Evolutionary conservation across 306 rosid species (phyloP), one percentile per base, ranked within the genome.

Genomic region (Cucumis sativus): DNA sequence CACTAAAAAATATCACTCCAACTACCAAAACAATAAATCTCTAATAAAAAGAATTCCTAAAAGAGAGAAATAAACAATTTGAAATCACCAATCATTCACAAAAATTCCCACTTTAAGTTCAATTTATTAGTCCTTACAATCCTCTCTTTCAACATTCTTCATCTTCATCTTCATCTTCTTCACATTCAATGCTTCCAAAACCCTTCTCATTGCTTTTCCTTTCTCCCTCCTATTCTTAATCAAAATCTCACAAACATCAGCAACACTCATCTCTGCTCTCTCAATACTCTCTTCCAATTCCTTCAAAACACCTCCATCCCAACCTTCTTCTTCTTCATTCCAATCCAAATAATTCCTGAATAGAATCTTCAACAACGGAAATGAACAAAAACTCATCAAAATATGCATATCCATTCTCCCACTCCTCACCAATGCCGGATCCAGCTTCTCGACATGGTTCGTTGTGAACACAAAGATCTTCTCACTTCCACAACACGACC

Each of bases 401-500:
- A 94, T 78, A 57, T 91, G 98, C 97, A 90, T 88, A 76, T 94
- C 98, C 98, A 94, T 94, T 73, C 98, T 84, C 25, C 98, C 98
- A 77, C 97, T 82, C 68, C 97, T 77, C 65, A 91, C 76, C 89
- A 94, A 80, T 77, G 98, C 97, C 21, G 97, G 86, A 82, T 94
- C 98, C 10, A 94, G 92, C 86, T 90, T 94, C 88, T 94, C 96
- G 79, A 94, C 87, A 86, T 94, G 98, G 74, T 94, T 94, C 4
- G 97, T 94, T 0, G 98, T 94, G 63, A 94, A 94, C 79, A 94
- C 95, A 37, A 94, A 94, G 13, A 94, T 91, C 86, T 92, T 88
- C 88, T 94, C 98, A 54, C 96, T 94, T 59, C 98, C 98, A 23
- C 98, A 94, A 18, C 97, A 94, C 0, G 98, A 94, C 98, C 98